Conservation (phyloP, 495 filamentous ascomycete genomes). For the Emericellopsis terricola region DNA sequence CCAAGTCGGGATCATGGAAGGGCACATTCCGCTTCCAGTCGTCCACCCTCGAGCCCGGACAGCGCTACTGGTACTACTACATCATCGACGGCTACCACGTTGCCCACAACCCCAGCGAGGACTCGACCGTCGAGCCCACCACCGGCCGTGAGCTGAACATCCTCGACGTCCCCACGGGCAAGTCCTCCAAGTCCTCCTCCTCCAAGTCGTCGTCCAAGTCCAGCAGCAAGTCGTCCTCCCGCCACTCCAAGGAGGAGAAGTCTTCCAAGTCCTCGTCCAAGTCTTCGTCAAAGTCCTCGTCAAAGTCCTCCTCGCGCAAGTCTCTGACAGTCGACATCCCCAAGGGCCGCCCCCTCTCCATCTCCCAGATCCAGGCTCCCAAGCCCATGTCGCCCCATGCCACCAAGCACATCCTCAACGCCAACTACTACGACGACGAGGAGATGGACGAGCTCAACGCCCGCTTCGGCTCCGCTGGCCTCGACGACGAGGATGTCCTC, state of each 20-base stretch:
- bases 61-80: slow-evolving; percentile 99
- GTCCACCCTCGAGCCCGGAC: slow-evolving; percentile 60
- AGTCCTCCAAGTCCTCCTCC: slow-evolving; percentile 29
- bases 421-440: slow-evolving; percentile 48
- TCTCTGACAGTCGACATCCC: slow-evolving; percentile 41
- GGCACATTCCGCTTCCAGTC: slow-evolving; percentile 94
- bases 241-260: slow-evolving; percentile 6
- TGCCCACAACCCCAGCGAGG: slow-evolving; percentile 85
- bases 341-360: slow-evolving; percentile 71
- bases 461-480: slow-evolving; percentile 51
- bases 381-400: slow-evolving; percentile 77
- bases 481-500: slow-evolving; percentile 46
- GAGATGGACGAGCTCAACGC: slow-evolving; percentile 52
- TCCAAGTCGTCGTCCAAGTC: slow-evolving; percentile 24
- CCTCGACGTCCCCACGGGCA: slow-evolving; percentile 36
- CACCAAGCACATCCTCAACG: slow-evolving; percentile 66
- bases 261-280: slow-evolving; percentile 11
- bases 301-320: slow-evolving; percentile 20
- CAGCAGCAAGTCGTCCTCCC: slow-evolving; percentile 16
- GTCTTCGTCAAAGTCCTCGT: slow-evolving; percentile 8
- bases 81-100: slow-evolving; percentile 99
- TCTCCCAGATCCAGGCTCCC: slow-evolving; percentile 78
- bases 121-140: slow-evolving; percentile 85
- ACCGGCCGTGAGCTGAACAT: slow-evolving; percentile 87
- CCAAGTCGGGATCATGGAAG: slow-evolving; percentile 74